A percentile compares a stretch with the other conserved stretches of the same genome.
These are phyloP conservation scores for Paramecium sonneborni DNA, from an alignment of 73 alveolate species.

Conservation along the genomic window DNA sequence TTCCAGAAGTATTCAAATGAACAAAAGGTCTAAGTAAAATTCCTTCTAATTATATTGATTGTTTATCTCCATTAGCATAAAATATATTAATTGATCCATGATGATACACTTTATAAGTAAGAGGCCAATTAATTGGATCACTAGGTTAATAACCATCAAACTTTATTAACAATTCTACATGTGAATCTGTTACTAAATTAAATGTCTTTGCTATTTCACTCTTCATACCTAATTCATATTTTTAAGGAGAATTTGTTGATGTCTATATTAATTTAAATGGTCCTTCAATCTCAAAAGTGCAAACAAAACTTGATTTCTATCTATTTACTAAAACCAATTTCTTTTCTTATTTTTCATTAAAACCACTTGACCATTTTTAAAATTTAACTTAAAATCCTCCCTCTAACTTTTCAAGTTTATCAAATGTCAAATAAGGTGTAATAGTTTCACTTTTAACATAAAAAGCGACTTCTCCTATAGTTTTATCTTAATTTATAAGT, in stretches of 20 bases:
- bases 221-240: constrained; percentile 49
- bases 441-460: constrained; percentile 72
- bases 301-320: constrained; percentile 75
- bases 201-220: constrained; percentile 51
- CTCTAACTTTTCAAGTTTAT: constrained; percentile 73
- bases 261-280: constrained; percentile 79
- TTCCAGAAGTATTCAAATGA: constrained; percentile 68
- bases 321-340: constrained; percentile 71
- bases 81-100: constrained; percentile 69
- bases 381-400: constrained; percentile 79
- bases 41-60: constrained; percentile 71
- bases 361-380: constrained; percentile 67
- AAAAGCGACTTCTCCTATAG: constrained; percentile 75
- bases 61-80: constrained; percentile 76
- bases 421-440: constrained; percentile 75
- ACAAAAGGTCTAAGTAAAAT: constrained; percentile 75
- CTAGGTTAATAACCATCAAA: constrained; percentile 70
- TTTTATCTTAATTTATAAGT: constrained; percentile 58
- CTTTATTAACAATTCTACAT: constrained; percentile 68
- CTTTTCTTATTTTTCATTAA: constrained; percentile 65
- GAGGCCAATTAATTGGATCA: constrained; percentile 82
- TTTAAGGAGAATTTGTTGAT: constrained; percentile 71
- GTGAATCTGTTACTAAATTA: constrained; percentile 46
- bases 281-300: constrained; percentile 73
- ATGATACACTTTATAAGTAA: constrained; percentile 68